phyloP scores from a whole-genome alignment of 2,329 filamentous ascomycete species.

The Furcasterigmium sp. region DNA sequence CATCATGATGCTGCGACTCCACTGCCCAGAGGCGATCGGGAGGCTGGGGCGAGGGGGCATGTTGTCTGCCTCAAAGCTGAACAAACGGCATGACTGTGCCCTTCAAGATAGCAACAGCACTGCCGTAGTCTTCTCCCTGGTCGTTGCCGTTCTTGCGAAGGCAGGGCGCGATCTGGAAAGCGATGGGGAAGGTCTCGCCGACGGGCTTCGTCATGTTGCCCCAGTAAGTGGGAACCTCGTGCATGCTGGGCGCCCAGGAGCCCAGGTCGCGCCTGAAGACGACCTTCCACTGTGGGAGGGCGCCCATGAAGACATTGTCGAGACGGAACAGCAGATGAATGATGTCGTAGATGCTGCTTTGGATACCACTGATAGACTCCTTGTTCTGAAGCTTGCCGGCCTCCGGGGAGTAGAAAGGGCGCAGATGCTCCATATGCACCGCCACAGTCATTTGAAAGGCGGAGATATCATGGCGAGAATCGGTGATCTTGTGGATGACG shows the following conservation, averaged over 20 bases:
- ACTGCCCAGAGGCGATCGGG: no score
- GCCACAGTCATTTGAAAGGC: neutral
- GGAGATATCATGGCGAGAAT: neutral
- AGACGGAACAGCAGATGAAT: slow-evolving; percentile 21
- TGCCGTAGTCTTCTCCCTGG: neutral
- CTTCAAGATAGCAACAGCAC: neutral
- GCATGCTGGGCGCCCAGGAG: neutral
- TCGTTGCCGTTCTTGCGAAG: neutral
- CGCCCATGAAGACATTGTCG: slow-evolving; percentile 8
- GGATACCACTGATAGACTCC: no score
- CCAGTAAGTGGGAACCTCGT: neutral
- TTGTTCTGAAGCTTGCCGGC: neutral
- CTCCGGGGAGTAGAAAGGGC: neutral
- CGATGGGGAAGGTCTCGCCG: neutral
- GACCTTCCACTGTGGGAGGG: neutral
- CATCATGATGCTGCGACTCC: no score
- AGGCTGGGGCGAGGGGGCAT: no score
- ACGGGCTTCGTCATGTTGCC: neutral
- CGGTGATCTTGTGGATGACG: neutral
- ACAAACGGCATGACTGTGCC: neutral
- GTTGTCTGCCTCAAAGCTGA: no score
- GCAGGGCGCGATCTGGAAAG: neutral
- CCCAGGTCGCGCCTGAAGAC: neutral
- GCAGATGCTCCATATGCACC: neutral
- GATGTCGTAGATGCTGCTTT: slow-evolving; percentile 19